A percentile compares a stretch with the other conserved stretches of the same genome.
Evolutionary conservation across 768 basidiomycete species (phyloP).

Genomic region (Kockovaella imperatae): DNA sequence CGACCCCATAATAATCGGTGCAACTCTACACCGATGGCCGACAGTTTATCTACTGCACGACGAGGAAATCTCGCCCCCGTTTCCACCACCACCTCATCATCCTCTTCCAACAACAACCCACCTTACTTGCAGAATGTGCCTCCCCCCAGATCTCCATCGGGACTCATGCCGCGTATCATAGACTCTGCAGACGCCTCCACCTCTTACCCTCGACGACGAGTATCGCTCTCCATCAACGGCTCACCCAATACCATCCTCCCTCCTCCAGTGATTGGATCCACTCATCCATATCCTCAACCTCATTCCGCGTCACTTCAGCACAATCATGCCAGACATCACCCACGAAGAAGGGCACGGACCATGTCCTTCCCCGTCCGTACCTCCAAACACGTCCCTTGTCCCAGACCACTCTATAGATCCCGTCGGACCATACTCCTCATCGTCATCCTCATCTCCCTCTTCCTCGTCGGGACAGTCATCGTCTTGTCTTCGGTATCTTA

Average conservation of each 20-base stretch:
- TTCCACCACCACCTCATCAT: background rate
- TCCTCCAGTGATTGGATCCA: background rate
- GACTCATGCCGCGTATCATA: background rate
- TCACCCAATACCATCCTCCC: background rate
- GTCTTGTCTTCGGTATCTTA: conserved; percentile 87
- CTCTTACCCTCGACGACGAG: background rate
- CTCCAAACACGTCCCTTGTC: background rate
- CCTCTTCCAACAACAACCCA: background rate
- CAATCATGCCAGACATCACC: background rate
- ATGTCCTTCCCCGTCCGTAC: conserved; percentile 2
- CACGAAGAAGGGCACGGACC: background rate
- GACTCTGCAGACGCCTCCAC: background rate
- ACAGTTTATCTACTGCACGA: too few species aligned
- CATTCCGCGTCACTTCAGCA: background rate
- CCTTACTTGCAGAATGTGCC: background rate
- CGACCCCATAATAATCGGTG: too few species aligned
- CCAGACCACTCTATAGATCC: conserved; percentile 3
- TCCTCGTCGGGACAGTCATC: conserved; percentile 79
- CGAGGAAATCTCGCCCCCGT: too few species aligned
- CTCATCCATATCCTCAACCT: background rate
- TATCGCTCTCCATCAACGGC: background rate
- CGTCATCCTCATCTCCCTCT: conserved; percentile 58
- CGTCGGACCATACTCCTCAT: conserved; percentile 47
- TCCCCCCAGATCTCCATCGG: background rate
- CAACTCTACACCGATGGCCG: too few species aligned